phyloP scores from a whole-genome alignment of 2,329 filamentous ascomycete genomes.

The Fusarium acutatum region DNA sequence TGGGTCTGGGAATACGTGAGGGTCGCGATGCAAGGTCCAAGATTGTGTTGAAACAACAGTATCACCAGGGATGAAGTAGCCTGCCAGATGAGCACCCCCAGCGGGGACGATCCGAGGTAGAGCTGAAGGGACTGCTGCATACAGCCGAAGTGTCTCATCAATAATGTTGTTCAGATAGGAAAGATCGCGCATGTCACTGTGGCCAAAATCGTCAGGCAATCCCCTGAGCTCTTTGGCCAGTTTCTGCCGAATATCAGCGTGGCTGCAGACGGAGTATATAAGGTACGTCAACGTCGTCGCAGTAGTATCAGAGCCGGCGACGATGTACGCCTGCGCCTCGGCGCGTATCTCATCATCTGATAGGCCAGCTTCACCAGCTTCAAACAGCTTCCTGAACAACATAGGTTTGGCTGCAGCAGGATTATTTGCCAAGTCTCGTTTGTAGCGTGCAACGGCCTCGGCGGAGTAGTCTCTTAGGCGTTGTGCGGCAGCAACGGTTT shows the following conservation, averaged over 20 bases:
- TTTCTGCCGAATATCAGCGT: fast-evolving
- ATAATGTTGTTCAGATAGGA: fast-evolving
- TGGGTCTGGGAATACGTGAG: neutral
- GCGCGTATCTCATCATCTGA: neutral
- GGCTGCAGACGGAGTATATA: fast-evolving
- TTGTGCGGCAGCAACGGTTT: neutral
- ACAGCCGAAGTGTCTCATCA: neutral
- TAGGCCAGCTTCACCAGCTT: neutral
- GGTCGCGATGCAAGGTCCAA: neutral
- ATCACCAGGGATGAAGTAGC: neutral
- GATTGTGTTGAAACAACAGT: neutral
- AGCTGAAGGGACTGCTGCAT: neutral
- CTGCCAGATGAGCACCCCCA: neutral
- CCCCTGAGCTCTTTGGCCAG: fast-evolving
- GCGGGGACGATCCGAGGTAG: neutral
- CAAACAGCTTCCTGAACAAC: neutral
- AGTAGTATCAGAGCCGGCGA: neutral
- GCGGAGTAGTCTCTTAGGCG: neutral
- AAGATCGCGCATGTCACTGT: neutral
- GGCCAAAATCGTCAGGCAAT: fast-evolving
- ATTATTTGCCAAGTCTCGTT: neutral
- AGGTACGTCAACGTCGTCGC: neutral
- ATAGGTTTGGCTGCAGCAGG: neutral
- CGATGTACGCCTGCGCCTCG: neutral
- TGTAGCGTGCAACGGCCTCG: neutral